Base-by-base conservation (phyloP, 192 early-diverging fungal genomes). In the Coemansia asiatica region DNA sequence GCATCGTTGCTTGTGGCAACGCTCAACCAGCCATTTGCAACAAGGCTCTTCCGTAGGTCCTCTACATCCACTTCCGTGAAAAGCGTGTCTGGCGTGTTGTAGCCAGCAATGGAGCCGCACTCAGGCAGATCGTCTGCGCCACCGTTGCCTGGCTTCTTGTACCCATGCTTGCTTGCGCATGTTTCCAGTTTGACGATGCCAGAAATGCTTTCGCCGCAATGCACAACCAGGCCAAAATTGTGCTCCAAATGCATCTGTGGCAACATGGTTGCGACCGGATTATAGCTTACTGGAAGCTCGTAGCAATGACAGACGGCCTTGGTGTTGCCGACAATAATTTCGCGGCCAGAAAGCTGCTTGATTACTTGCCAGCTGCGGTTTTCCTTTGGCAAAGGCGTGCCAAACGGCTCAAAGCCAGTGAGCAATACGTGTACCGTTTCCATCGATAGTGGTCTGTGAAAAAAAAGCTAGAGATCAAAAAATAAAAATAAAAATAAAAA, bases 271-370 rank as follows among this genome's bases (percentile, higher is more conserved):
- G 75, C 63, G 0, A 88, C 79, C 15, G 78, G 81, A 29, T 59
- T 74, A 55, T 88, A 88, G 63, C 86, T 85, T 6, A 88, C 87
- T 19, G 87, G 87, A 23, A 88, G 68, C 38, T 78, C 73, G 29
- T 81, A 69, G 56, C 73, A 75, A 48, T 74, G 71, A 47, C 74
- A 69, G 1, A 69, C 48, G 10, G 80, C 67, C 1, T 29, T 33
- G 9, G 25, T 25, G 26, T 57, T 31, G 19, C 50, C 68, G 1
- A 44, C 31, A 29, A 35, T 60, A 6, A 76, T 57, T 2, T 31
- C 46, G 36, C 66, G 31, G 28, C 59, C 64, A 4, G 46, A 63
- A 7, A 84, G 68, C 63, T 60, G 64, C 54, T 61, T 74, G 25
- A 71, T 53, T 2, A 68, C 59, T 68, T 84, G 68, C 82, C 82